Evolutionary conservation across 2,329 filamentous ascomycete species (phyloP).

Genomic region (Cytospora paraplurivora): DNA sequence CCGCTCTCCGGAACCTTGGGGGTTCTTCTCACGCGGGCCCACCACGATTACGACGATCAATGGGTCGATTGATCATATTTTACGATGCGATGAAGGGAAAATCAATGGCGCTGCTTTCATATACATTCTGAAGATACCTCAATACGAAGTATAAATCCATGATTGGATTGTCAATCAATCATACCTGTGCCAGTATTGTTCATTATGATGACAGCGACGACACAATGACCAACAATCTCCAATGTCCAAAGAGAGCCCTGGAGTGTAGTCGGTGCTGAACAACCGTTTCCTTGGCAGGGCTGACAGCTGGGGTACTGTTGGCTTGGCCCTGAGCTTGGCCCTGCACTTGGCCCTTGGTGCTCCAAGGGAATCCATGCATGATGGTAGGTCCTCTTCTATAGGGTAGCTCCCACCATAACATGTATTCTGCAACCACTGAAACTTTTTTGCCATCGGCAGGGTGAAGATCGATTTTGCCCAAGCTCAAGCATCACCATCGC

Average conservation of each 20-base stretch:
- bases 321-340: not conserved
- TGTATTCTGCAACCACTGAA: not conserved
- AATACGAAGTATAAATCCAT: not conserved
- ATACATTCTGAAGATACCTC: not conserved
- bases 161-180: not conserved
- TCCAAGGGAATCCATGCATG: not conserved
- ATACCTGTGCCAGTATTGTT: not conserved
- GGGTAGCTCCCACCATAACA: not conserved
- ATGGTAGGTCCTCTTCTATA: not conserved
- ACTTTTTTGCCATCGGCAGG: not conserved
- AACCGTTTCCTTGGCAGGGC: constrained; percentile 3
- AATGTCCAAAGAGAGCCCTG: not conserved
- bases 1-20: not conserved
- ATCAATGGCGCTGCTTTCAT: not conserved
- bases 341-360: not conserved
- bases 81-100: constrained; percentile 1
- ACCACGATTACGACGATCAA: not conserved
- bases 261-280: not conserved
- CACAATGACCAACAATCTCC: not conserved
- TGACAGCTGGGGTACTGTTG: not conserved
- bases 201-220: not conserved
- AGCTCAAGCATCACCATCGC: no score
- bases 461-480: no score
- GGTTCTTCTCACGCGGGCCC: not conserved
- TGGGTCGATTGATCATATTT: not conserved